These are phyloP conservation scores for Trametes sanguinea DNA, from an alignment of 768 basidiomycete genomes.

Conservation along the genomic window DNA sequence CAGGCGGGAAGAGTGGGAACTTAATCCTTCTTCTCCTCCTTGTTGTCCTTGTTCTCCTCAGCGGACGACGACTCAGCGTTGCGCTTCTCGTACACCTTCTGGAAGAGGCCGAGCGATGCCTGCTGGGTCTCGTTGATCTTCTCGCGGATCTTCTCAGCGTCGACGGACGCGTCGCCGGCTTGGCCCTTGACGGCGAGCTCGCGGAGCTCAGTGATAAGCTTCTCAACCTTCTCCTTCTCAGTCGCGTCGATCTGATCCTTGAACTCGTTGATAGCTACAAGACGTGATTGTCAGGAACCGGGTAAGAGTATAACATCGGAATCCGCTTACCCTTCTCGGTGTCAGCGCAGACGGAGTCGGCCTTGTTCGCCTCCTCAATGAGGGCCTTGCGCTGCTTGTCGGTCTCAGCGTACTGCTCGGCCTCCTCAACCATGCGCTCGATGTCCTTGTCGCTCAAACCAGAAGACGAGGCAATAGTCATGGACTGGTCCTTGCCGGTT, in stretches of 20 bases:
- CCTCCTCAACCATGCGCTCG: slow-evolving; percentile 93
- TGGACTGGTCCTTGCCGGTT: slow-evolving; percentile 86
- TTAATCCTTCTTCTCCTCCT: slow-evolving; percentile 88
- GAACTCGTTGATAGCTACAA: slow-evolving; percentile 90
- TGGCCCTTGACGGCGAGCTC: slow-evolving; percentile 91
- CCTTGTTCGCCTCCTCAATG: slow-evolving; percentile 97
- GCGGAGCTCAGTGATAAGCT: slow-evolving; percentile 83
- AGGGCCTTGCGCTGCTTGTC: slow-evolving; percentile 86
- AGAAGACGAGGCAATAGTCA: slow-evolving; percentile 97
- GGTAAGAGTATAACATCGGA: background rate
- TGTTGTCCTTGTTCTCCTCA: slow-evolving; percentile 39
- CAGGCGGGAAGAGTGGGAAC: slow-evolving; percentile 19
- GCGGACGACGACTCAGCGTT: slow-evolving; percentile 52
- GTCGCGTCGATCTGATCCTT: slow-evolving; percentile 91
- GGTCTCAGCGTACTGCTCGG: slow-evolving; percentile 90
- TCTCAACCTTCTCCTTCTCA: slow-evolving; percentile 93
- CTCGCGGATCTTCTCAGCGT: slow-evolving; percentile 85
- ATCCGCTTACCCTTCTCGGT: slow-evolving; percentile 83
- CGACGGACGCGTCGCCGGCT: slow-evolving; percentile 76
- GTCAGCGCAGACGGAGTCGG: slow-evolving; percentile 90
- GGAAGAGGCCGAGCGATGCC: slow-evolving; percentile 95
- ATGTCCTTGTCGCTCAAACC: slow-evolving; percentile 97
- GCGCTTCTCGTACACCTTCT: slow-evolving; percentile 96
- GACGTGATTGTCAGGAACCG: background rate
- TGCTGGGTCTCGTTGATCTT: slow-evolving; percentile 94